Evolutionary conservation across 192 early-diverging fungal species (phyloP), one percentile per base, ranked within the genome.

Genomic region (Rhizophagus sp.): DNA sequence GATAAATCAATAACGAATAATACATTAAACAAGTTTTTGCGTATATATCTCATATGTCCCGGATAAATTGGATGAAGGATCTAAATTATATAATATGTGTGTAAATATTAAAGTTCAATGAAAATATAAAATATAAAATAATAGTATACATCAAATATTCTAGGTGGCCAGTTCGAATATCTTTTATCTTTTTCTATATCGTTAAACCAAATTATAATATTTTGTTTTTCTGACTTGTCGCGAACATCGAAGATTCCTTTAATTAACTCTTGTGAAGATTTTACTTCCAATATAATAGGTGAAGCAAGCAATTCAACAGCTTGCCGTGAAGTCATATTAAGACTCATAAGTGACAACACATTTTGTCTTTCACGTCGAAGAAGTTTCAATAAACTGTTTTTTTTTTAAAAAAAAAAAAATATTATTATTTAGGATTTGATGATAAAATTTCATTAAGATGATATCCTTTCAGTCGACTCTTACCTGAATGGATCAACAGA

Each of bases 151-250:
- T 84, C 39, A 27, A 73, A 78, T 17, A 95, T 44, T 19, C 87
- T 83, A 4, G 78, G 67, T 8, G 94, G 88, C 93, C 94, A 97
- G 34, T 79, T 66, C 2, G 83, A 76, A 83, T 98, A 99, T 17
- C 91, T 87, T 0, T 75, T 63, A 79, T 99, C 98, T 22, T 86
- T 92, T 78, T 95, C 96, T 25, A 99, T 83, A 83, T 99, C 94
- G 82, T 98, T 99, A 83, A 92, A 87, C 98, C 98, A 99, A 27
- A 93, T 72, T 19, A 96, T 82, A 3, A 86, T 44, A 62, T 89
- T 88, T 30, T 84, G 76, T 22, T 89, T 79, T 11, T 81, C 74
- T 11, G 86, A 83, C 8, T 75, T 82, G 73, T 94, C 91, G 44
- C 96, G 94, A 36, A 95, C 91, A 81, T 98, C 96, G 83, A 95